Base-by-base conservation (phyloP, 768 basidiomycete genomes). In the Pleurotus tuoliensis region DNA sequence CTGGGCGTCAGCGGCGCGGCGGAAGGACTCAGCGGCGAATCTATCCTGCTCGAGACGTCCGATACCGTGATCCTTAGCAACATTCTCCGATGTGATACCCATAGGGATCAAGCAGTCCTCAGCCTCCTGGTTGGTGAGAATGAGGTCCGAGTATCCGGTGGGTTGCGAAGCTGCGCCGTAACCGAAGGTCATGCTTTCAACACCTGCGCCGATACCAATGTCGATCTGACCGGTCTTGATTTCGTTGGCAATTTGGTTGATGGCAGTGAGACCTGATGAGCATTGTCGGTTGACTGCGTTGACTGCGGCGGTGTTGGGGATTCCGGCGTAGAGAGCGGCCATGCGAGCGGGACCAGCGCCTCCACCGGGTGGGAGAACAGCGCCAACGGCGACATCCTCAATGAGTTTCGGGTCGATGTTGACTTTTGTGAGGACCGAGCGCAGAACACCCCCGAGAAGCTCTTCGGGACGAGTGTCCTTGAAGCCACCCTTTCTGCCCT, bases 1-100 rank as follows among this genome's bases (percentile, higher is more conserved):
- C 67, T 88, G 85, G 1, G 93, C 92, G 8, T 78, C 79, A 12
- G 86, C 83, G 6, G 94, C 94, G 67, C 91, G 91, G 64, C 86
- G 84, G 82, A 92, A 93, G 0, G 92, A 94, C 44, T 76, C 70
- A 12, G 92, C 92, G 5, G 94, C 86, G 64, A 95, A 94, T 56
- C 77, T 81, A 75, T 96, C 94, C 72, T 95, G 92, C n/a, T 69
- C 72, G 47, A 78, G 76, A 53, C 94, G 88, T 25, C 87, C 76
- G 67, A 96, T 83, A 58, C 76, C 75, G 70, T 81, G 95, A 55
- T 92, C 84, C 48, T 77, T 68, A 11, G 94, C 91, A 61, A 94
- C 92, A 68, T 94, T 94, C 76, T 95, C 93, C n/a, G 90, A 92
- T 16, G 94, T 94, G 75, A 94, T 86, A 37, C 94, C 94, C 91